Percentiles rank a stretch among this genome's conserved stretches.
Evolutionary conservation across 176 grass and related monocot species (phyloP).

Genomic region (Eragrostis curvula): DNA sequence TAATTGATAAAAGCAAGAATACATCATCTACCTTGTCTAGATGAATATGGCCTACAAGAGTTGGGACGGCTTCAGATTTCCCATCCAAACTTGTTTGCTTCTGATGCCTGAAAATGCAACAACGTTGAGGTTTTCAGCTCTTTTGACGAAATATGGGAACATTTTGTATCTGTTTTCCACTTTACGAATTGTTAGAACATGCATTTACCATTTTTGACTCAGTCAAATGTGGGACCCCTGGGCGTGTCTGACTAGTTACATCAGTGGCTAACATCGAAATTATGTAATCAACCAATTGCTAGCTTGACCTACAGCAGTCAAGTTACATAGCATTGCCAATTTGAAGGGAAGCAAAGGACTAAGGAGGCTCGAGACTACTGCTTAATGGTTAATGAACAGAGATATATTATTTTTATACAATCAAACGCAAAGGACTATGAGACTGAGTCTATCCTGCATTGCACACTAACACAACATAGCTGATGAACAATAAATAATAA

Average conservation of each 20-base stretch:
- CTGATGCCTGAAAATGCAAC: constrained; percentile 62
- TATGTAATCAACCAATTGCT: constrained; percentile 3
- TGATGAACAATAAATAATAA: not conserved
- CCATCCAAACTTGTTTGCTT: constrained; percentile 60
- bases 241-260: not conserved
- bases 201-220: no score
- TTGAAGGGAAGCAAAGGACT: not conserved
- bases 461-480: not conserved
- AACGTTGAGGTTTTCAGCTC: constrained; percentile 3
- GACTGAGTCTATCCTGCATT: not conserved
- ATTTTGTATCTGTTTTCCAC: no score
- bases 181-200: no score
- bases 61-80: constrained; percentile 56
- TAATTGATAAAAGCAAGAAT: constrained; percentile 19
- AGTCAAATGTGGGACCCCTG: no score
- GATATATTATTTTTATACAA: not conserved
- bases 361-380: not conserved
- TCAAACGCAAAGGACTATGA: constrained; percentile 28
- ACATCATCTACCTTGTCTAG: constrained; percentile 67
- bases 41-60: constrained; percentile 89
- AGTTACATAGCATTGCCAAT: constrained; percentile 9
- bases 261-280: not conserved
- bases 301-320: not conserved
- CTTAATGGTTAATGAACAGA: constrained; percentile 7
- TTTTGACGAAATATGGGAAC: no score